Evolutionary conservation across 2,329 filamentous ascomycete genomes (phyloP), one percentile per base, ranked within the genome.

Genomic region (Emergomyces pasteurianus): DNA sequence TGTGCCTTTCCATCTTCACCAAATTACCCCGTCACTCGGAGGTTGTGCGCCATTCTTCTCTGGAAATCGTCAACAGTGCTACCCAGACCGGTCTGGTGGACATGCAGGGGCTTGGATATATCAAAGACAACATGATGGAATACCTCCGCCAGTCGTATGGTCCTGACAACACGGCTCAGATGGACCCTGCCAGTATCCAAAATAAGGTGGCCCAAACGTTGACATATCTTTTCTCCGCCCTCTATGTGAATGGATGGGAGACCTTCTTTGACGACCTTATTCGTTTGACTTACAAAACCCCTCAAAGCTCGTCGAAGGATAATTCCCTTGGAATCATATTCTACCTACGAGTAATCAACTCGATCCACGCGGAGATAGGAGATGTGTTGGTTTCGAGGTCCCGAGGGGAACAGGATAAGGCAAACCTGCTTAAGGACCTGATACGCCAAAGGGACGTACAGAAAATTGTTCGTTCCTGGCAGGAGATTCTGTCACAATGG

Each of bases 121-220:
- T 97, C 68, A 91, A 89, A 73, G 86, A 94, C 67, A 88, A 85
- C 52, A 79, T 99, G 66, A 80, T 96, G 77, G 83, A 84, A 67
- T 96, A 97, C 74, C 82, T 94, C 63, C 84, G 84, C 65, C 83
- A 87, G 68, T 85, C 83, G 56, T 97, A 96, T 73, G 83, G 85
- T 59, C 78, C 81, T 46, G 75, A 76, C 16, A 18, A 71, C 26
- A 78, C 78, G 40, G 79, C 80, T 62, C 75, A 79, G 58, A 77
- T 86, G 64, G 94, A 99, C 72, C 84, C 86, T 9, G 74, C 84
- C 28, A 83, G 84, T 65, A 86, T 99, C 50, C 92, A 97, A 76
- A 99, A 97, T 78, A 99, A 99, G 77, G 84, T 99, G 66, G 92
- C 92, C 53, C 94, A 99, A 77, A 96, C 92, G 14, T 79, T 99